Evolutionary conservation across 345 rosid species (phyloP).

Genomic region (Cardiospermum halicacabum): DNA sequence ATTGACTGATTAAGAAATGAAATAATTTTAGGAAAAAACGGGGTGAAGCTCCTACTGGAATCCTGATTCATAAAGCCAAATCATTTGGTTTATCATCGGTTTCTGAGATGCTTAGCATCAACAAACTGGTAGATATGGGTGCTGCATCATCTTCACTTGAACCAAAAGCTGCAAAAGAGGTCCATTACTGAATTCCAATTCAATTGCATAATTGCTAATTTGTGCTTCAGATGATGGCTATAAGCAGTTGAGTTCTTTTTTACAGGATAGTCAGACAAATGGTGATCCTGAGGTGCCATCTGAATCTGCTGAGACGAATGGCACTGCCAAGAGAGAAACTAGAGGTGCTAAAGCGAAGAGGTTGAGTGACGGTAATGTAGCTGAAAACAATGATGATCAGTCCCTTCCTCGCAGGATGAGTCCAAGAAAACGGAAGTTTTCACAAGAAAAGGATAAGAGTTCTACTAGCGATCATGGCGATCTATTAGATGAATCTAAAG

Average conservation of each 20-base stretch:
- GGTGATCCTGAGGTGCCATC: background rate
- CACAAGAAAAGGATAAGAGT: slow-evolving; percentile 7
- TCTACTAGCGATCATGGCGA: background rate
- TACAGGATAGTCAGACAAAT: slow-evolving; percentile 7
- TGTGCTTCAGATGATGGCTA: too few relatives aligned
- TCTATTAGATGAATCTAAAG: slow-evolving; percentile 13
- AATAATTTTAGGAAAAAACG: slow-evolving; percentile 53
- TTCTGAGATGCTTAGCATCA: slow-evolving; percentile 46
- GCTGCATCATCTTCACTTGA: slow-evolving; percentile 27
- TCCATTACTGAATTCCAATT: slow-evolving; percentile 12
- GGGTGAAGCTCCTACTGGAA: slow-evolving; percentile 68
- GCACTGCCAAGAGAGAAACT: background rate
- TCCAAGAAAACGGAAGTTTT: slow-evolving; percentile 16
- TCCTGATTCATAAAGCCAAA: slow-evolving; percentile 51
- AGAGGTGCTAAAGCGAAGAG: background rate
- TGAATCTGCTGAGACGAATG: background rate
- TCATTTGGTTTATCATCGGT: slow-evolving; percentile 59
- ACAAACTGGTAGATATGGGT: slow-evolving; percentile 33
- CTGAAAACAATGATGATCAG: background rate
- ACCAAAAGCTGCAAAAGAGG: slow-evolving; percentile 20
- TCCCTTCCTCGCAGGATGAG: background rate
- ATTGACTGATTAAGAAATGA: background rate
- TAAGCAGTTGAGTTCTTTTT: background rate
- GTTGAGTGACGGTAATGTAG: background rate
- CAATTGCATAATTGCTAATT: too few relatives aligned